Percentiles rank a stretch among this genome's conserved stretches.
Evolutionary conservation across 192 early-diverging fungal species (phyloP).

Genomic region (Backusella sp.): DNA sequence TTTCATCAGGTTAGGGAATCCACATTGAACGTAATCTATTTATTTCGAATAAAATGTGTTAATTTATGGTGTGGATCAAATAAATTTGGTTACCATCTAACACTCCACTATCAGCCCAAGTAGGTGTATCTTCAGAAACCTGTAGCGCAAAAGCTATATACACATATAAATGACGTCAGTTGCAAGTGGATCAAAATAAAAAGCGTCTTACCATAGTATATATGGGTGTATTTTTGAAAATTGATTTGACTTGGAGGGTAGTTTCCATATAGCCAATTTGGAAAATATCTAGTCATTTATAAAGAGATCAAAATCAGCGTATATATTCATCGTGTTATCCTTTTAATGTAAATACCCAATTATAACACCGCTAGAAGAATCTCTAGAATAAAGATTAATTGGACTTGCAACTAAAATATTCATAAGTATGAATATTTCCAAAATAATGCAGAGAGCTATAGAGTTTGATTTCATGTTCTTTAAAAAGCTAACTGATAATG

Average conservation of each 20-base stretch:
- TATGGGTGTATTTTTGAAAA: slow-evolving; percentile 60
- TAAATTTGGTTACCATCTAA: not conserved
- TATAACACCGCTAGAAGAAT: not conserved
- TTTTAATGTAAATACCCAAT: not conserved
- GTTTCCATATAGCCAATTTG: slow-evolving; percentile 21
- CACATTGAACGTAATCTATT: slow-evolving; percentile 26
- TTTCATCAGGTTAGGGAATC: slow-evolving; percentile 43
- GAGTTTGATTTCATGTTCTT: not conserved
- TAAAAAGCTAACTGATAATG: not conserved
- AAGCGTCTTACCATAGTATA: slow-evolving; percentile 48
- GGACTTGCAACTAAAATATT: not conserved
- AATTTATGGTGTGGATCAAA: not conserved
- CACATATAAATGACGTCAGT: not conserved
- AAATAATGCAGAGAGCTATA: not conserved
- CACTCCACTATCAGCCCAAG: slow-evolving; percentile 24
- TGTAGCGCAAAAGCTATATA: slow-evolving; percentile 55
- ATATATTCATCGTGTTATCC: not conserved
- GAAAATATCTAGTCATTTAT: slow-evolving; percentile 14
- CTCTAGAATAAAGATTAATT: not conserved
- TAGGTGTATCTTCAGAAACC: slow-evolving; percentile 33
- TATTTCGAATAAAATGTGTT: not conserved
- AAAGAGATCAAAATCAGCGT: not conserved
- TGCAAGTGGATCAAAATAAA: not conserved
- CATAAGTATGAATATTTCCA: not conserved
- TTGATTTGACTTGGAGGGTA: slow-evolving; percentile 31